phyloP scores from a whole-genome alignment of 345 rosid genomes.

The Eucalyptus grandis region DNA sequence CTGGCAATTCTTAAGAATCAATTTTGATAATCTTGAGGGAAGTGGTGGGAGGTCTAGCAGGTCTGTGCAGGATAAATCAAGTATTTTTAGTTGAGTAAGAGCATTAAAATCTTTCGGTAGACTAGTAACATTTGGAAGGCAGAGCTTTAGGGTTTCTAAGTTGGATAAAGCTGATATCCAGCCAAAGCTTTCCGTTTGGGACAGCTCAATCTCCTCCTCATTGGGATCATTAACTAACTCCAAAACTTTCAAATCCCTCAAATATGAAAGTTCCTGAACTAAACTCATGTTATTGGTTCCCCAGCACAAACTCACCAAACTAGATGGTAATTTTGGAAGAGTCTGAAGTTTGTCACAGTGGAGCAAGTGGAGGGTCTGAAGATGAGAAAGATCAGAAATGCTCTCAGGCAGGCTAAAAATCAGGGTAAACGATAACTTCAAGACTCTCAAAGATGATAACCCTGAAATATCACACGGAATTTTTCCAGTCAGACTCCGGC shows the following conservation, averaged over 20 bases:
- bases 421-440: not conserved
- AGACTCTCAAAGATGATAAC: not conserved
- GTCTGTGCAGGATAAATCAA: not conserved
- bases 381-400: not conserved
- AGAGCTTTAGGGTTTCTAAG: not conserved
- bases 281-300: not conserved
- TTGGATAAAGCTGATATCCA: not conserved
- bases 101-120: not conserved
- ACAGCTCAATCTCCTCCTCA: not conserved
- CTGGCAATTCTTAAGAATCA: not conserved
- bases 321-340: not conserved
- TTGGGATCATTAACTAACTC: not conserved
- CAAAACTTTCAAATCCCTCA: not conserved
- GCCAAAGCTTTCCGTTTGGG: not conserved
- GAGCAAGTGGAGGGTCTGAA: not conserved
- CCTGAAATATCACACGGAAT: not conserved
- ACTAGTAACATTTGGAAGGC: not conserved
- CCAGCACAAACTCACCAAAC: not conserved
- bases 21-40: not conserved
- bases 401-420: not conserved
- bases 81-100: not conserved
- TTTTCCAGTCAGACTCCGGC: not conserved
- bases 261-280: not conserved
- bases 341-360: not conserved
- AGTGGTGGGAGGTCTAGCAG: not conserved